A percentile compares a stretch with the other conserved stretches of the same genome.
Conservation (phyloP, 2,329 filamentous ascomycete genomes). For the Coniochaeta sp. region DNA sequence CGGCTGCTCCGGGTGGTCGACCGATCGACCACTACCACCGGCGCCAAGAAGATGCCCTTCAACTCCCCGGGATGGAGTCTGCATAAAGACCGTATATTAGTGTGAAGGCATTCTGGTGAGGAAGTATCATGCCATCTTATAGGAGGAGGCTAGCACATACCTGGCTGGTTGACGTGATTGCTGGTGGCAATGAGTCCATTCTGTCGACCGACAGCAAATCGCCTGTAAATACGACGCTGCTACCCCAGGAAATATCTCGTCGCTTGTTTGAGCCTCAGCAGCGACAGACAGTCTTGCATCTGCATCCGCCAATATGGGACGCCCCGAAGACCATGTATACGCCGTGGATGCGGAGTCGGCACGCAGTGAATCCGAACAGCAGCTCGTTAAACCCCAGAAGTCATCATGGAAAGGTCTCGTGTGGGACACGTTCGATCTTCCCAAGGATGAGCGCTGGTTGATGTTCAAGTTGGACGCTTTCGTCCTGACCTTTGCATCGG, state of each 20-base stretch:
- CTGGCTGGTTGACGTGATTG: neutral
- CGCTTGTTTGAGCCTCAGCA: neutral
- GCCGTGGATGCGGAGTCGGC: neutral
- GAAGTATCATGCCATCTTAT: neutral
- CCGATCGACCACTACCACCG: no score
- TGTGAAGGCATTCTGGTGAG: no score
- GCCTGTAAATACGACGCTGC: neutral
- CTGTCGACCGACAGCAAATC: neutral
- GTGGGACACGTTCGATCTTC: conserved; percentile 28
- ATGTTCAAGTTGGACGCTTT: conserved; percentile 27
- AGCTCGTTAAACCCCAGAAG: conserved; percentile 12
- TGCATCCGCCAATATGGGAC: conserved; percentile 38
- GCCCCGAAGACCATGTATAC: neutral
- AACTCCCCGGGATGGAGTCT: neutral
- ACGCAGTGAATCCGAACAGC: conserved; percentile 6
- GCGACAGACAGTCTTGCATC: neutral
- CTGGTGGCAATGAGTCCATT: neutral
- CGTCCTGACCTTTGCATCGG: conserved; percentile 25
- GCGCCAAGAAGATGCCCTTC: neutral
- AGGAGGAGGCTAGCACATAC: neutral
- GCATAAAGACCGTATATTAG: neutral
- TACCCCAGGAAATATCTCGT: neutral
- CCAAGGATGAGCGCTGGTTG: conserved; percentile 22
- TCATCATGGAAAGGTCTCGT: conserved; percentile 29
- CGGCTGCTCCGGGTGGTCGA: neutral